Conservation (phyloP, 768 basidiomycete species). For the Phaeotremella fagi region DNA sequence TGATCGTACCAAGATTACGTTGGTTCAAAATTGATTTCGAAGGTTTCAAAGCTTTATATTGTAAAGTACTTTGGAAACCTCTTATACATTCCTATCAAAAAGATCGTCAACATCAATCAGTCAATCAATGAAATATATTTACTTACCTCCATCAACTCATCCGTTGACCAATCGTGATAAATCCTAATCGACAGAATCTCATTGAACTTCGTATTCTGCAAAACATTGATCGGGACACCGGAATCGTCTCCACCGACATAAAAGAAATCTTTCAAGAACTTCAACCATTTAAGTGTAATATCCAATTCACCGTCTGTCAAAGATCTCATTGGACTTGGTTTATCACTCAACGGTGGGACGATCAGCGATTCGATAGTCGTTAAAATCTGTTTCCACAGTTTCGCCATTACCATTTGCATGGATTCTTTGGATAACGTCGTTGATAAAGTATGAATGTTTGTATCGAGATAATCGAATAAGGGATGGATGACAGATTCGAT, state of each 20-base stretch:
- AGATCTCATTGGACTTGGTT: constrained; percentile 82
- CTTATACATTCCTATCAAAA: constrained; percentile 84
- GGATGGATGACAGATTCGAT: constrained; percentile 87
- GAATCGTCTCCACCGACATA: constrained; percentile 83
- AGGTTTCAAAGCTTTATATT: constrained; percentile 75
- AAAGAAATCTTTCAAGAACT: constrained; percentile 95
- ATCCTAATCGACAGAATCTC: constrained; percentile 83
- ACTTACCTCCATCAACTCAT: constrained; percentile 49
- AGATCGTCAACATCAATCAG: constrained; percentile 2
- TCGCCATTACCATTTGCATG: constrained; percentile 83
- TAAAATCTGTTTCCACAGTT: constrained; percentile 94
- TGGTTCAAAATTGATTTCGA: constrained; percentile 89
- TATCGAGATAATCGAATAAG: constrained; percentile 93
- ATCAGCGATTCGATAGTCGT: constrained; percentile 77
- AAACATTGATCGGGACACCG: constrained; percentile 72
- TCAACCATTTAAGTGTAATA: constrained; percentile 95
- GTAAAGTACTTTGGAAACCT: constrained; percentile 84
- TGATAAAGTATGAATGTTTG: constrained; percentile 84
- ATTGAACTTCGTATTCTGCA: constrained; percentile 92
- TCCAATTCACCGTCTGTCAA: constrained; percentile 94
- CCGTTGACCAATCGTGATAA: constrained; percentile 82
- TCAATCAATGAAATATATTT: not conserved
- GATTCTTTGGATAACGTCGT: constrained; percentile 76
- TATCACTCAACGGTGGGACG: constrained; percentile 82
- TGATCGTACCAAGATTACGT: constrained; percentile 92